Base-by-base conservation (phyloP, 2,329 filamentous ascomycete species). In the Pseudogymnoascus verrucosus region DNA sequence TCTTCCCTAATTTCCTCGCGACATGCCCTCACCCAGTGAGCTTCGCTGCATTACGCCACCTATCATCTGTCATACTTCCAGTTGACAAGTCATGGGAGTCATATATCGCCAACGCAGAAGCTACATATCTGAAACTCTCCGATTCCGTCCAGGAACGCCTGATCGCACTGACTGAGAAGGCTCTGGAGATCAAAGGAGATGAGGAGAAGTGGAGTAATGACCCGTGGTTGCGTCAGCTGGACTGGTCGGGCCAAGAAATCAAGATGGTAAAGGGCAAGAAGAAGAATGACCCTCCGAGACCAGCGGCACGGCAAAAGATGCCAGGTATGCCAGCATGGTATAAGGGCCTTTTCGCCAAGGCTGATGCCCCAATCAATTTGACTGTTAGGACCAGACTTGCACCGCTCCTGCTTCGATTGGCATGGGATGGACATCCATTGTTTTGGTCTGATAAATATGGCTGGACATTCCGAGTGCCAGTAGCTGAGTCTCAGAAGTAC, bases 311-410 rank as follows among this genome's bases (percentile, higher is more conserved):
- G 54, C 95, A 99, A 74, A 99, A 98, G 80, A 91, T 89, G 77
- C 93, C 93, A 0, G 95, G 95, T 12, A 95, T 90, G 89, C 95
- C 95, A 0, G 83, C 89, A 68, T 99, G 95, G 95, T 99, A 96
- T 77, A 97, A 95, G 72, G 91, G 92, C 73, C 79, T 99, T 1
- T 96, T 96, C 69, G 70, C 82, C 1, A 91, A 86, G 64, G 87
- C 78, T 23, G 84, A 86, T 64, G 78, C 82, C 0, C 83, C 83
- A 51, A 95, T 97, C 64, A 87, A 80, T 65, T 78, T 99, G 16
- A 91, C 90, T 0, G 93, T 98, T 0, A 85, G 96, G 54, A 96
- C 92, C 36, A 85, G 96, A 62, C 87, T 97, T 70, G 90, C 95
- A 0, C 92, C 95, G 0, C 78, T 99, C 16, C 78, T 99, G 11